Evolutionary conservation across 495 filamentous ascomycete species (phyloP).

Genomic region (Lepraria neglecta): DNA sequence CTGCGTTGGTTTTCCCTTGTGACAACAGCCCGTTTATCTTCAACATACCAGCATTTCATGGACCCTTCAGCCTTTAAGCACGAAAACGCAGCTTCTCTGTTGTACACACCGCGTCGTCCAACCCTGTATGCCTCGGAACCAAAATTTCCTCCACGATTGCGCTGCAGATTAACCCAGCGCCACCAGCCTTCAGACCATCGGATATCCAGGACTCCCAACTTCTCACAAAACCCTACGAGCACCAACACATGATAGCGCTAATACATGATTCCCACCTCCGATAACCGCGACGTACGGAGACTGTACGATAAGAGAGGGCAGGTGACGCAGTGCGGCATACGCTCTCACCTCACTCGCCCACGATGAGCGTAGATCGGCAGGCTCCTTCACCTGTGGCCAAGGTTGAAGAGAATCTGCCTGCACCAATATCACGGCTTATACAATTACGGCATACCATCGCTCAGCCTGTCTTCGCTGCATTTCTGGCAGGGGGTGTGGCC

Average conservation of each 20-base stretch:
- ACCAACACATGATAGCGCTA: neutral
- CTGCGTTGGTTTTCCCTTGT: conserved; percentile 1
- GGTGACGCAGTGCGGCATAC: neutral
- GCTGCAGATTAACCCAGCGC: conserved; percentile 9
- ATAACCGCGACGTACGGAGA: neutral
- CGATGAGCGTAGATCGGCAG: conserved; percentile 25
- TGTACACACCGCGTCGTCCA: conserved; percentile 19
- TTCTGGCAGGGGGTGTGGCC: conserved; percentile 91
- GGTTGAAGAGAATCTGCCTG: conserved; percentile 17
- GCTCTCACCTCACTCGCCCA: conserved; percentile 1
- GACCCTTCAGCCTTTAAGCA: conserved; percentile 16
- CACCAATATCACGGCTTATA: conserved; percentile 25
- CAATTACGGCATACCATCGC: conserved; percentile 49
- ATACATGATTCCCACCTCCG: conserved; percentile 1
- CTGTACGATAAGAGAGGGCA: neutral
- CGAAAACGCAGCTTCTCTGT: conserved; percentile 13
- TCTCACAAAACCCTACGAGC: neutral
- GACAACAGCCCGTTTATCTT: neutral
- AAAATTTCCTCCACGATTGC: conserved; percentile 12
- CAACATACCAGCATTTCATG: conserved; percentile 22
- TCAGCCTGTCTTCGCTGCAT: conserved; percentile 81
- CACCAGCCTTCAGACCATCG: neutral
- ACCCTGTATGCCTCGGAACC: conserved; percentile 16
- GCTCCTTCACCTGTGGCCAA: conserved; percentile 9
- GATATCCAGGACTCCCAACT: neutral